Conservation (phyloP, 2,329 filamentous ascomycete species). For the Diplodia sapinea region DNA sequence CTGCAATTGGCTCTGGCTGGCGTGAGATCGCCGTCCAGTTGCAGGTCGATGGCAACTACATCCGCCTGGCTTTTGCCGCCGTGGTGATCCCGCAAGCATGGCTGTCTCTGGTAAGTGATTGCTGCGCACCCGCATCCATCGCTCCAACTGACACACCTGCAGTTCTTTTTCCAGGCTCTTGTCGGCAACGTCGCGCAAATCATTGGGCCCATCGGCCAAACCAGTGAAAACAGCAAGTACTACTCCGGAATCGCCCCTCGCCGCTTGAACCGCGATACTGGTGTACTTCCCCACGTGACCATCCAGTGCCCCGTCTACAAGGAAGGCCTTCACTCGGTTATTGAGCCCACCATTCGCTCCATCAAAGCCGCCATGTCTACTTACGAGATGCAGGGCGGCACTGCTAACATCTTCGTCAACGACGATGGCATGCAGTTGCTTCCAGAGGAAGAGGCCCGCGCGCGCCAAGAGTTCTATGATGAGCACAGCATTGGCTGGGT, state of each 20-base stretch:
- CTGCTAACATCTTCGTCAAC: constrained; percentile 77
- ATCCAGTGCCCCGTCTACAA: constrained; percentile 53
- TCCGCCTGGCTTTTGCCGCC: constrained; percentile 61
- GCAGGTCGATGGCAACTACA: constrained; percentile 59
- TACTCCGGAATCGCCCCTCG: constrained; percentile 52
- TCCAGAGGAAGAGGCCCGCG: constrained; percentile 53
- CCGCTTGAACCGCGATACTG: constrained; percentile 45
- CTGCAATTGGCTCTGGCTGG: constrained; percentile 64
- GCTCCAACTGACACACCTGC: constrained; percentile 27
- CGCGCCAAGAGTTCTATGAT: constrained; percentile 56
- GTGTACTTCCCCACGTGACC: constrained; percentile 61
- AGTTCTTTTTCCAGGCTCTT: constrained; percentile 57
- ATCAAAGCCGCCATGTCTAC: constrained; percentile 79
- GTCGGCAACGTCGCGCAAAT: constrained; percentile 50
- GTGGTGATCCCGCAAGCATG: constrained; percentile 63
- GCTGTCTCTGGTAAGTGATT: constrained; percentile 57
- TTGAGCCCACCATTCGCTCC: constrained; percentile 76
- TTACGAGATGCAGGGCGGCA: constrained; percentile 78
- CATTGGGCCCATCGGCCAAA: constrained; percentile 53
- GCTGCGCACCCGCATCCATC: too few species aligned
- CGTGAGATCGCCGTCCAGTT: constrained; percentile 62
- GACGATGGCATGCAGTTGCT: constrained; percentile 76
- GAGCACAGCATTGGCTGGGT: constrained; percentile 59
- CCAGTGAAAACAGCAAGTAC: constrained; percentile 54
- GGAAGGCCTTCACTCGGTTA: constrained; percentile 58